These are phyloP conservation scores for Globisporangium viniferum DNA, from an alignment of 352 stramenopile species.

Conservation along the genomic window DNA sequence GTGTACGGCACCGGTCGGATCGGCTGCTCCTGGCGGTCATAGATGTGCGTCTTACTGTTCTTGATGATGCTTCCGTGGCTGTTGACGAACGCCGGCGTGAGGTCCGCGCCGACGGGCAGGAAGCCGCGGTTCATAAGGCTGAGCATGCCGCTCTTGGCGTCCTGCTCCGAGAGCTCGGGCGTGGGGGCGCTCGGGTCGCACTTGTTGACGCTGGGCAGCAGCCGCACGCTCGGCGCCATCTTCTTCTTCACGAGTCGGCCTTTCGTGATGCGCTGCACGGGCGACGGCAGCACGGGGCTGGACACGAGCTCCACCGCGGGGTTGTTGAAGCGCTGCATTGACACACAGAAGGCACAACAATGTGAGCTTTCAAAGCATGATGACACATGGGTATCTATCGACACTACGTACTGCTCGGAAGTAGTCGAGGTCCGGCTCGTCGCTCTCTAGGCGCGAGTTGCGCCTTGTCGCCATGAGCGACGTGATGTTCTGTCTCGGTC, in stretches of 20 bases:
- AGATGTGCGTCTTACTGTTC: slow-evolving; percentile 45
- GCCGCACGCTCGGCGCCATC: slow-evolving; percentile 41
- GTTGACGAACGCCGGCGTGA: slow-evolving; percentile 64
- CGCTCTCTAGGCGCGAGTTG: slow-evolving; percentile 6
- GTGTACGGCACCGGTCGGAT: slow-evolving; percentile 47
- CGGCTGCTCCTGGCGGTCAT: slow-evolving; percentile 55
- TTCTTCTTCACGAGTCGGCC: slow-evolving; percentile 58
- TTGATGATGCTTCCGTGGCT: slow-evolving; percentile 50
- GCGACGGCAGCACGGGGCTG: slow-evolving; percentile 9
- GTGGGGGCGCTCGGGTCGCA: slow-evolving; percentile 46
- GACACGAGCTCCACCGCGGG: slow-evolving; percentile 30
- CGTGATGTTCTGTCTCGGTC: slow-evolving; percentile 9
- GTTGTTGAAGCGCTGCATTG: slow-evolving; percentile 38
- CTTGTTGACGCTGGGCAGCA: slow-evolving; percentile 75
- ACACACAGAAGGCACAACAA: background rate
- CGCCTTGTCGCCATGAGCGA: slow-evolving; percentile 20
- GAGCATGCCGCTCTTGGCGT: slow-evolving; percentile 60
- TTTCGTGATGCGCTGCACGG: slow-evolving; percentile 22
- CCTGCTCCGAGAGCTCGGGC: slow-evolving; percentile 52
- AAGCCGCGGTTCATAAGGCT: slow-evolving; percentile 74
- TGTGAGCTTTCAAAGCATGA: background rate
- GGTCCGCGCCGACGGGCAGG: slow-evolving; percentile 49
- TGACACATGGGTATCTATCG: too few species aligned
- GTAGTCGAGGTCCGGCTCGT: slow-evolving; percentile 36
- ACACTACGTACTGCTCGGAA: slow-evolving; percentile 35